A percentile compares a stretch with the other conserved stretches of the same genome.
Evolutionary conservation across 208 protist species (phyloP).

Genomic region (Trypanosomatidae sp.): DNA sequence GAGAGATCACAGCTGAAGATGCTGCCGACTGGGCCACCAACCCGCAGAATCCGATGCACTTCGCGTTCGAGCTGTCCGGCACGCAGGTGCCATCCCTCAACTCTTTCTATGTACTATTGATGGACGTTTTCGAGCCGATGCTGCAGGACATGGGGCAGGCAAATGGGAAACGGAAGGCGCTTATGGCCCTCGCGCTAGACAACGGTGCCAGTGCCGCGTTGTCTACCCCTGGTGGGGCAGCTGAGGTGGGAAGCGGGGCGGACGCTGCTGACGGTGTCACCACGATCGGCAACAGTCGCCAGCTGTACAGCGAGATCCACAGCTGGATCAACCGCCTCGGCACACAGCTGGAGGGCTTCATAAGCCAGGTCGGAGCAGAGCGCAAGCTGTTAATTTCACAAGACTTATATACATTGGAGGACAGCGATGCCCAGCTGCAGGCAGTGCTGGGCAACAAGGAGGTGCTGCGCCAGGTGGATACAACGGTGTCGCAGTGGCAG

Average conservation of each 20-base stretch:
- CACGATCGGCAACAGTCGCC: slow-evolving; percentile 45
- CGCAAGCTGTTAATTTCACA: slow-evolving; percentile 87
- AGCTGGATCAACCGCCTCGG: slow-evolving; percentile 86
- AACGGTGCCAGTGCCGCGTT: slow-evolving; percentile 1
- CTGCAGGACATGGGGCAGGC: slow-evolving; percentile 67
- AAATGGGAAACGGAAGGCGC: slow-evolving; percentile 29
- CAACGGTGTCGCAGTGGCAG: slow-evolving; percentile 90
- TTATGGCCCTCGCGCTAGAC: slow-evolving; percentile 18
- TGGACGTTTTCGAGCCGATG: slow-evolving; percentile 78
- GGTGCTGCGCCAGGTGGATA: slow-evolving; percentile 84
- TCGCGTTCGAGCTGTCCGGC: slow-evolving; percentile 74
- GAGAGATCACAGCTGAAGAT: slow-evolving; percentile 52
- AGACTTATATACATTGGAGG: slow-evolving; percentile 71
- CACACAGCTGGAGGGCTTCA: slow-evolving; percentile 86
- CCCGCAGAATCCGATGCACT: slow-evolving; percentile 58
- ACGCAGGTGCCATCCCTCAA: slow-evolving; percentile 82
- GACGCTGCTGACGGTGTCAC: slow-evolving; percentile 15
- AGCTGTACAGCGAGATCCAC: slow-evolving; percentile 85
- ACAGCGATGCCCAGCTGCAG: slow-evolving; percentile 74
- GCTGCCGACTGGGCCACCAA: slow-evolving; percentile 69
- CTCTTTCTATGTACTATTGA: slow-evolving; percentile 77
- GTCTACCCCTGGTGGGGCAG: neutral
- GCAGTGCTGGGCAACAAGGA: slow-evolving; percentile 85
- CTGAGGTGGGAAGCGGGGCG: neutral
- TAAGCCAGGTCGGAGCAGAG: slow-evolving; percentile 88